Conservation (phyloP, 2,329 filamentous ascomycete genomes). For the Lachnellula hyalina region DNA sequence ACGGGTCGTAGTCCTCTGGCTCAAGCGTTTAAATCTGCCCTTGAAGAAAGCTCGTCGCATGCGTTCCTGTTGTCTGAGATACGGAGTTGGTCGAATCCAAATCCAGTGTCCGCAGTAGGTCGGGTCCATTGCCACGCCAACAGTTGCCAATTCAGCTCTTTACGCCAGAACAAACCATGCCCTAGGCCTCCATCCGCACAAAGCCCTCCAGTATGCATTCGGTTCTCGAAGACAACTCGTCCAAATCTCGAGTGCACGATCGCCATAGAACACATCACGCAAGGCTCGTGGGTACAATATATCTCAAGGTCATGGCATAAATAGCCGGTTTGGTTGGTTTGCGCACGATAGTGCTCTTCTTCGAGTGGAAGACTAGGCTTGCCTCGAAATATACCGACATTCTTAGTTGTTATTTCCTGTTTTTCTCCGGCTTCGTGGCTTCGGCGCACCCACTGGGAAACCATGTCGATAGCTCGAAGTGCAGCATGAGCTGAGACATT, state of each 20-base stretch:
- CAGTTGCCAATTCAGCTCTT: slow-evolving; percentile 82
- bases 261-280: slow-evolving; percentile 95
- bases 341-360: slow-evolving; percentile 50
- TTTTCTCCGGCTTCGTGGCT: slow-evolving; percentile 31
- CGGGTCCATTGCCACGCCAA: slow-evolving; percentile 60
- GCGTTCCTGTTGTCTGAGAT: not conserved
- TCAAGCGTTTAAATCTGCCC: not conserved
- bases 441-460: slow-evolving; percentile 50
- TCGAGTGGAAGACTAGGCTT: slow-evolving; percentile 65
- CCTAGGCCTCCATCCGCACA: slow-evolving; percentile 66
- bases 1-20: too few species aligned
- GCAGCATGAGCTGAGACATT: slow-evolving; percentile 77
- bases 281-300: slow-evolving; percentile 93
- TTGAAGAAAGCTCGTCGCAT: not conserved
- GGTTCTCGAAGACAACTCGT: slow-evolving; percentile 71
- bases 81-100: not conserved
- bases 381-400: slow-evolving; percentile 58
- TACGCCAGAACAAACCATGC: slow-evolving; percentile 65
- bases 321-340: slow-evolving; percentile 69
- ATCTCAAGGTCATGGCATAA: slow-evolving; percentile 91
- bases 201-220: slow-evolving; percentile 81
- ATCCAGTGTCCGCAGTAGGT: not conserved
- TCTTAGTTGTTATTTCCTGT: slow-evolving; percentile 8
- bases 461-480: slow-evolving; percentile 76
- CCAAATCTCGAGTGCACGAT: slow-evolving; percentile 91